Conservation (phyloP, 169 alveolate genomes). For the Perkinsus olseni region DNA sequence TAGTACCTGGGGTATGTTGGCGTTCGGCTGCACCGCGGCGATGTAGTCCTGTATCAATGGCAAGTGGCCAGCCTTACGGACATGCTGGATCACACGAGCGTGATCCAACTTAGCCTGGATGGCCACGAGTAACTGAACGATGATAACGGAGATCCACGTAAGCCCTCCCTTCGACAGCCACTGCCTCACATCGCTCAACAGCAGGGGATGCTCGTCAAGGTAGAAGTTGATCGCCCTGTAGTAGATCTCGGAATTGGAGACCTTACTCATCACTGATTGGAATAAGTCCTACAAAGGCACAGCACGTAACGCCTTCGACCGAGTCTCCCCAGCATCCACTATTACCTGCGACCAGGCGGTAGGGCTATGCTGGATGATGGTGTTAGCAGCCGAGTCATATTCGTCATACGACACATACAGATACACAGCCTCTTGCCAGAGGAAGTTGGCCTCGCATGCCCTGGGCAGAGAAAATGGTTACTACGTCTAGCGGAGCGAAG, state of each 20-base stretch:
- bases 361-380: conserved; percentile 85
- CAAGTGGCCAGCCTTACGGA: conserved; percentile 49
- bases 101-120: conserved; percentile 77
- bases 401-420: conserved; percentile 90
- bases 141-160: neutral
- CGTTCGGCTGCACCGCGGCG: conserved; percentile 25
- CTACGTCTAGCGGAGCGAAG: conserved; percentile 14
- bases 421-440: conserved; percentile 90
- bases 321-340: neutral
- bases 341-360: neutral
- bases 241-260: conserved; percentile 87
- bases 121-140: conserved; percentile 1
- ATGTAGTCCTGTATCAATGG: conserved; percentile 60
- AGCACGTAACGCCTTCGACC: neutral
- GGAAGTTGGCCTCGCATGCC: conserved; percentile 41
- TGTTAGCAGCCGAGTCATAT: conserved; percentile 89
- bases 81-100: conserved; percentile 81
- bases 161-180: conserved; percentile 23
- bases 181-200: conserved; percentile 77
- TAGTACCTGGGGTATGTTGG: neutral
- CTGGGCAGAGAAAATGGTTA: conserved; percentile 21
- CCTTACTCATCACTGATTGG: conserved; percentile 53
- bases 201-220: conserved; percentile 96
- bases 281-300: conserved; percentile 40
- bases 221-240: conserved; percentile 96